phyloP scores from a whole-genome alignment of 306 rosid species.

The Cicer bijugum region DNA sequence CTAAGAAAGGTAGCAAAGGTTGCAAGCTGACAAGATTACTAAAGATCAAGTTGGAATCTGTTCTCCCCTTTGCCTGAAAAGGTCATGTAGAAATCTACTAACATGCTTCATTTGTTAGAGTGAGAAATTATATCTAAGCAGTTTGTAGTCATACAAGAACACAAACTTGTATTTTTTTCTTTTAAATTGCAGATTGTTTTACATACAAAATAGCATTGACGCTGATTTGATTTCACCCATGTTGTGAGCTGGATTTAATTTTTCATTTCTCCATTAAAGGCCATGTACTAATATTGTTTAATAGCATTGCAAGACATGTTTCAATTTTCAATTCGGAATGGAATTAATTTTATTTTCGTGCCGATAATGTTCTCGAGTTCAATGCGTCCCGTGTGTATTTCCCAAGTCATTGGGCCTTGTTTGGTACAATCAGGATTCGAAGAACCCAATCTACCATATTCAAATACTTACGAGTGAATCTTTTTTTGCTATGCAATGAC shows the following conservation, averaged over 20 bases:
- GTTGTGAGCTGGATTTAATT: constrained; percentile 3
- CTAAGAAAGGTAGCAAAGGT: constrained; percentile 89
- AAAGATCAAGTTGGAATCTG: constrained; percentile 14
- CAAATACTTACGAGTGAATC: background rate
- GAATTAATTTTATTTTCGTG: constrained; percentile 15
- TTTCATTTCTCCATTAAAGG: background rate
- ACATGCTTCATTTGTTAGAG: constrained; percentile 43
- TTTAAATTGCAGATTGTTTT: constrained; percentile 25
- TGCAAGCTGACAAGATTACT: constrained; percentile 55
- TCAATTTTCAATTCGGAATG: constrained; percentile 12
- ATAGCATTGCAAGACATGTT: constrained; percentile 23
- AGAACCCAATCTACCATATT: background rate
- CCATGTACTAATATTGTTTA: background rate
- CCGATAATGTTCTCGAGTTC: background rate
- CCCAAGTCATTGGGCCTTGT: background rate
- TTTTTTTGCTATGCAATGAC: background rate
- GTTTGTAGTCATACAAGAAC: constrained; percentile 34
- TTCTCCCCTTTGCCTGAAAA: constrained; percentile 6
- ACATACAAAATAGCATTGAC: constrained; percentile 23
- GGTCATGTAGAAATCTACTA: constrained; percentile 42
- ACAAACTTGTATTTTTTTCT: constrained; percentile 33
- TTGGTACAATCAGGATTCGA: background rate
- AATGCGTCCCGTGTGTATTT: background rate
- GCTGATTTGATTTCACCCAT: constrained; percentile 18
- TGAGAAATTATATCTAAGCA: constrained; percentile 26